Percentiles rank a stretch among this genome's conserved stretches.
These are phyloP conservation scores for Penicillium sp. DNA, from an alignment of 2,329 filamentous ascomycete genomes.

Conservation along the genomic window DNA sequence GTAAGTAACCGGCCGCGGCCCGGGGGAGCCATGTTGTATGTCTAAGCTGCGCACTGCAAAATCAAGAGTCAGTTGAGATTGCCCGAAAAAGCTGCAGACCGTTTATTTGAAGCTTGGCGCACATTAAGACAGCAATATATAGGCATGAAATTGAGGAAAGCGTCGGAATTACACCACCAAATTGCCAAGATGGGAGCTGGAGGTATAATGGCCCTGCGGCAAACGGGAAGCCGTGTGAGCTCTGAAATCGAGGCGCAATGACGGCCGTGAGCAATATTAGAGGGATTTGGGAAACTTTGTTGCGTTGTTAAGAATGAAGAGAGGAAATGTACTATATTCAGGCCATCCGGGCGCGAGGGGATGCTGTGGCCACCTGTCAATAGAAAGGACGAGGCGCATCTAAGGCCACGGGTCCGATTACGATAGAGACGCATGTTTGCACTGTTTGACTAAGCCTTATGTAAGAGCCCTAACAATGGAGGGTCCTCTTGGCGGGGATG, in stretches of 20 bases:
- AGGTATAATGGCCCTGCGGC: slow-evolving; percentile 26
- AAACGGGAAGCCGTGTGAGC: slow-evolving; percentile 17
- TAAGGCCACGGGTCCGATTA: slow-evolving; percentile 32
- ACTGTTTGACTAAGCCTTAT: slow-evolving; percentile 20
- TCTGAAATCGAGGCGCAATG: slow-evolving; percentile 10
- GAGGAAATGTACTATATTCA: slow-evolving; percentile 18
- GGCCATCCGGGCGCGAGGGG: slow-evolving; percentile 36
- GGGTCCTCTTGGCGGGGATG: neutral
- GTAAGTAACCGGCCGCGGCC: slow-evolving; percentile 35
- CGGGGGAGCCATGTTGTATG: slow-evolving; percentile 39
- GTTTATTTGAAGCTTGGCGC: neutral
- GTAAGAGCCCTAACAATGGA: neutral
- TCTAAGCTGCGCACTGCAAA: slow-evolving; percentile 28
- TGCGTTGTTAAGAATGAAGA: slow-evolving; percentile 11
- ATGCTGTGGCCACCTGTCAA: slow-evolving; percentile 40
- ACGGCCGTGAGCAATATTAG: neutral
- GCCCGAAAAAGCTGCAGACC: neutral
- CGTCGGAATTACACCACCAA: slow-evolving; percentile 15
- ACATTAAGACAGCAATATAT: slow-evolving; percentile 18
- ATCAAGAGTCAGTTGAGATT: slow-evolving; percentile 16
- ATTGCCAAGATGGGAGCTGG: slow-evolving; percentile 21
- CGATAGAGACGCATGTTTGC: slow-evolving; percentile 27
- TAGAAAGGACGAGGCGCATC: slow-evolving; percentile 30
- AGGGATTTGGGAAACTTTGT: neutral
- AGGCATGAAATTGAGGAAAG: slow-evolving; percentile 5